Conservation (phyloP, 495 filamentous ascomycete genomes). For the Talaromyces proteolyticus region DNA sequence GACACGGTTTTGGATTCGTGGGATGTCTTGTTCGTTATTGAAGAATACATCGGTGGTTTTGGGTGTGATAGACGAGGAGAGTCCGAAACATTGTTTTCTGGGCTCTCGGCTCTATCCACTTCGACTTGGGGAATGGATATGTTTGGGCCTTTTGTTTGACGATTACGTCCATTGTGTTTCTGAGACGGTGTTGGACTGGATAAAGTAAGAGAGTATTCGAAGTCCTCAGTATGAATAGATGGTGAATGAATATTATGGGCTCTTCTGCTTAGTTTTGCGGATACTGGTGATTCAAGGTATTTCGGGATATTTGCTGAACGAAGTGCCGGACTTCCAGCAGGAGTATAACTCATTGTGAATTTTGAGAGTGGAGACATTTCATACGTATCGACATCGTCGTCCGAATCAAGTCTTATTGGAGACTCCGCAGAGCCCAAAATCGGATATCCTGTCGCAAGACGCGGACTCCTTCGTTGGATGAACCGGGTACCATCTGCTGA, state of each 20-base stretch:
- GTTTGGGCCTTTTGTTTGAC: background rate
- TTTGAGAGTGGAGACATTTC: background rate
- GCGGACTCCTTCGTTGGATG: background rate
- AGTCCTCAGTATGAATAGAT: no score
- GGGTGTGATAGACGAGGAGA: no score
- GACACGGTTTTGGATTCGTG: no score
- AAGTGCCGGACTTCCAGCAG: conserved; percentile 4
- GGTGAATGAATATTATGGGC: no score
- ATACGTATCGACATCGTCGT: background rate
- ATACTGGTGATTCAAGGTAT: background rate
- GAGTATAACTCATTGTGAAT: conserved; percentile 2
- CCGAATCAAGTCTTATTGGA: background rate
- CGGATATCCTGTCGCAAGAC: background rate
- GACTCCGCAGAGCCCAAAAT: background rate
- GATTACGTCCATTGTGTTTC: background rate
- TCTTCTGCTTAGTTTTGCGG: no score
- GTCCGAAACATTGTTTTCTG: background rate
- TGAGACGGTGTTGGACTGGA: background rate
- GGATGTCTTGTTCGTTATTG: no score
- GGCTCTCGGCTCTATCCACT: no score
- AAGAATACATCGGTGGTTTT: no score
- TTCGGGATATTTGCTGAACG: background rate
- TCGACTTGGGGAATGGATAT: no score
- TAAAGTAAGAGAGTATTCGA: background rate
- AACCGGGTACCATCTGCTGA: background rate